phyloP scores from a whole-genome alignment of 441 rosid species.

The Iberis amara region DNA sequence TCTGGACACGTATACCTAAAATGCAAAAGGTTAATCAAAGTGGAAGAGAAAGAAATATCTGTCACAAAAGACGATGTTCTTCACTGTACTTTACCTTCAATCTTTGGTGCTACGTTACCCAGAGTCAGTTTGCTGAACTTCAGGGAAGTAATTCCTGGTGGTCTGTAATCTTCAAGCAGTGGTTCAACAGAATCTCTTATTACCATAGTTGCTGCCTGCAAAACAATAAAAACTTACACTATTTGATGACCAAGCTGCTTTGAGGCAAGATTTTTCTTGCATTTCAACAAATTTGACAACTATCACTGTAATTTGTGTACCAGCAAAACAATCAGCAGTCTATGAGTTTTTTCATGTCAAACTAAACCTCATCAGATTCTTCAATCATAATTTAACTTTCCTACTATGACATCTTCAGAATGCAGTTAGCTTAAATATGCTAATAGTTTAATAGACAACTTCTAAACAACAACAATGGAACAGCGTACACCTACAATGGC shows the following conservation, averaged over 20 bases:
- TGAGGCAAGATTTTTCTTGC: too few relatives aligned
- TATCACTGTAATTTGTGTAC: constrained; percentile 15
- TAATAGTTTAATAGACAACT: too few relatives aligned
- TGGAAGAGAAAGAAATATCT: not conserved
- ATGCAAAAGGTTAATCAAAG: constrained; percentile 5
- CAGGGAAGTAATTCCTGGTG: constrained; percentile 81
- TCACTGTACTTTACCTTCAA: constrained; percentile 48
- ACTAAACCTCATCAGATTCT: too few relatives aligned
- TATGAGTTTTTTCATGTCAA: not conserved
- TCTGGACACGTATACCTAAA: constrained; percentile 93
- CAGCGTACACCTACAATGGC: too few relatives aligned
- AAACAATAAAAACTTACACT: constrained; percentile 18
- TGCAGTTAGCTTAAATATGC: too few relatives aligned
- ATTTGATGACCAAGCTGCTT: not conserved
- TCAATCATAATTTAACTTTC: too few relatives aligned
- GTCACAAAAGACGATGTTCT: constrained; percentile 4
- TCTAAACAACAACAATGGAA: too few relatives aligned
- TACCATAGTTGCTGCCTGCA: constrained; percentile 80
- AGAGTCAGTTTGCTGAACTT: constrained; percentile 77
- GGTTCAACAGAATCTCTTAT: constrained; percentile 94
- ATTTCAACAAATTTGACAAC: not conserved
- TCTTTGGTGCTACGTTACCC: constrained; percentile 89
- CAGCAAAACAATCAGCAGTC: constrained; percentile 9
- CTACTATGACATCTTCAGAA: too few relatives aligned
- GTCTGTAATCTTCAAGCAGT: constrained; percentile 81